Conservation (phyloP, 768 basidiomycete species). For the Brasilioporus rufonigricans region DNA sequence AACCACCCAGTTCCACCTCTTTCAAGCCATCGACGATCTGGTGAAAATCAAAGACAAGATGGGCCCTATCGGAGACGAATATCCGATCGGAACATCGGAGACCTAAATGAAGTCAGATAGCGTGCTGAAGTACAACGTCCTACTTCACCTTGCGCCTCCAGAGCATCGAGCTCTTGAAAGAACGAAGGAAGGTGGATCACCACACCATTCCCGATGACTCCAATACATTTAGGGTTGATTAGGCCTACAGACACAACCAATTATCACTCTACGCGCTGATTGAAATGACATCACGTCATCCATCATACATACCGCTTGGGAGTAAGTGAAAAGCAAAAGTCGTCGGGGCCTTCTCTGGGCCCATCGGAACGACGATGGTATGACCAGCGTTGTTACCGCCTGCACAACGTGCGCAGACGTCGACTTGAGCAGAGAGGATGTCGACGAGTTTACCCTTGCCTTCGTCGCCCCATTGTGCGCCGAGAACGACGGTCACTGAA, state of each 20-base stretch:
- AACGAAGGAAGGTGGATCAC: conserved; percentile 95
- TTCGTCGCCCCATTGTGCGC: conserved; percentile 91
- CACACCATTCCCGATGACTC: conserved; percentile 92
- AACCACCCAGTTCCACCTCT: conserved; percentile 93
- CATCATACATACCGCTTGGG: conserved; percentile 66
- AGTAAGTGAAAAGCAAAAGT: conserved; percentile 95
- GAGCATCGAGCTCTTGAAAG: conserved; percentile 86
- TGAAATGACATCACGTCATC: neutral
- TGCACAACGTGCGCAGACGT: conserved; percentile 94
- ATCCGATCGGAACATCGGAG: conserved; percentile 81
- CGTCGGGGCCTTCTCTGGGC: conserved; percentile 66
- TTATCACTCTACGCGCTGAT: neutral
- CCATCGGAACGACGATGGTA: conserved; percentile 85
- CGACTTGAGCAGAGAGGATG: conserved; percentile 84
- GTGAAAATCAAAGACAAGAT: conserved; percentile 98
- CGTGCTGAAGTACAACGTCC: neutral
- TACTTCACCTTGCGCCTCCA: conserved; percentile 73
- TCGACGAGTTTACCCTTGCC: conserved; percentile 97
- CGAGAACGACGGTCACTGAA: conserved; percentile 72
- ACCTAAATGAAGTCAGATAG: conserved; percentile 45
- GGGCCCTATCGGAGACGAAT: conserved; percentile 93
- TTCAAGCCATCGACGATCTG: conserved; percentile 99
- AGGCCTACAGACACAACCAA: conserved; percentile 10
- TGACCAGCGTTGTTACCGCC: conserved; percentile 99
- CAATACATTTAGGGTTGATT: conserved; percentile 57